phyloP scores from a whole-genome alignment of 257 asterid species.

The Hygrophila difformis region DNA sequence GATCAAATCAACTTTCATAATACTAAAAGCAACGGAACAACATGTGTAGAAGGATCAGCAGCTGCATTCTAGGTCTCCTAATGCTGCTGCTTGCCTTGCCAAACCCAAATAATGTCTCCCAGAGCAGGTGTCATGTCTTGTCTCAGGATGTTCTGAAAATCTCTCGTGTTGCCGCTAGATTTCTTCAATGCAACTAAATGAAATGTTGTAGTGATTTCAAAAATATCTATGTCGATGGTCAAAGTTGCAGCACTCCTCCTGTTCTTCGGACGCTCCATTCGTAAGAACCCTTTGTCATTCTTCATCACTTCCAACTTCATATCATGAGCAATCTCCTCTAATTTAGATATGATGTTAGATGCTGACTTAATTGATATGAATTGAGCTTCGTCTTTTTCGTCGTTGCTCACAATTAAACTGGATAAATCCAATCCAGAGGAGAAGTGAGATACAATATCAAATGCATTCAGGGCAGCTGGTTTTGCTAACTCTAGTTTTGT shows the following conservation, averaged over 20 bases:
- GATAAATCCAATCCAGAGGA: slow-evolving; percentile 45
- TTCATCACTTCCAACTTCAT: slow-evolving; percentile 24
- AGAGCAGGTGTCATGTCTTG: slow-evolving; percentile 21
- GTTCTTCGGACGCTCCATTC: slow-evolving; percentile 22
- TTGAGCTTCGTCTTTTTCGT: slow-evolving; percentile 35
- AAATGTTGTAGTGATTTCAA: slow-evolving; percentile 32
- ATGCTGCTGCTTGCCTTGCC: slow-evolving; percentile 38
- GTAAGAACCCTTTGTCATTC: slow-evolving; percentile 26
- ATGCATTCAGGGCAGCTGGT: slow-evolving; percentile 2
- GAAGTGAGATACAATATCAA: slow-evolving; percentile 4
- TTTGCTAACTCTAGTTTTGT: not conserved
- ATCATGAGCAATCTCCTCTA: slow-evolving; percentile 27
- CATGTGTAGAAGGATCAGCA: not conserved
- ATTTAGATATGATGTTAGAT: slow-evolving; percentile 22
- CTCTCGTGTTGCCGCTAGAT: slow-evolving; percentile 30
- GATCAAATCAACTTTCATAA: not conserved
- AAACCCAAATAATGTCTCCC: slow-evolving; percentile 40
- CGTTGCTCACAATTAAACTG: slow-evolving; percentile 31
- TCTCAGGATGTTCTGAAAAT: slow-evolving; percentile 28
- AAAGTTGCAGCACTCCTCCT: slow-evolving; percentile 14
- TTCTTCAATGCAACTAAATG: slow-evolving; percentile 39
- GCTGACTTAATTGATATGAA: slow-evolving; percentile 27
- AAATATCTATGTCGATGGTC: slow-evolving; percentile 28
- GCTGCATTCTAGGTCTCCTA: not conserved
- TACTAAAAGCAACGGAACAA: not conserved